Percentiles rank a stretch among this genome's conserved stretches.
Evolutionary conservation across 1,284 basidiomycete species (phyloP).

Genomic region (Anthracocystis panici-leucophaei): DNA sequence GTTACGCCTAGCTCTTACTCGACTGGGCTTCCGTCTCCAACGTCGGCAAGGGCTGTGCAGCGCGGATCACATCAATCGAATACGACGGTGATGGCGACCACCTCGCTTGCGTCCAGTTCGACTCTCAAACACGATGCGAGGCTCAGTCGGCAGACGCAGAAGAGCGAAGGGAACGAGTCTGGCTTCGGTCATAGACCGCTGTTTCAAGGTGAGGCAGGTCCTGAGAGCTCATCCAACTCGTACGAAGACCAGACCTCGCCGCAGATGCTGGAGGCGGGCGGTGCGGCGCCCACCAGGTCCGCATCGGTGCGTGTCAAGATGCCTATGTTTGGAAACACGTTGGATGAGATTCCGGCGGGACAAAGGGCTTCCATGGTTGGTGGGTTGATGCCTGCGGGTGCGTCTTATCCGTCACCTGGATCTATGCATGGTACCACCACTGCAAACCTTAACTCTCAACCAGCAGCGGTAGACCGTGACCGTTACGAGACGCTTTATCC

Average conservation of each 20-base stretch:
- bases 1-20: constrained; percentile 7
- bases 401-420: constrained; percentile 6
- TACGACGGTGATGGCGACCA: constrained; percentile 18
- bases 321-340: constrained; percentile 34
- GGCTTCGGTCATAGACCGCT: neutral
- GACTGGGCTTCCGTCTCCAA: constrained; percentile 7
- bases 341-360: constrained; percentile 22
- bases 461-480: neutral
- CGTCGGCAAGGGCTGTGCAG: constrained; percentile 5
- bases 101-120: constrained; percentile 14
- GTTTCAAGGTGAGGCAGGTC: constrained; percentile 12
- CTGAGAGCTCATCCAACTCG: constrained; percentile 21
- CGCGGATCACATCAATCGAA: constrained; percentile 30
- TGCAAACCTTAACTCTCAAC: constrained; percentile 13
- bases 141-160: constrained; percentile 28
- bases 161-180: constrained; percentile 7
- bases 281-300: constrained; percentile 14
- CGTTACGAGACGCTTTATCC: constrained; percentile 2
- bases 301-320: constrained; percentile 34
- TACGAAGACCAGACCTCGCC: constrained; percentile 11
- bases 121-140: constrained; percentile 21
- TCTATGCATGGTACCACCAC: constrained; percentile 5
- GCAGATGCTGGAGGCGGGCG: constrained; percentile 1
- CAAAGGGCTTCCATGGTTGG: constrained; percentile 24
- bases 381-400: constrained; percentile 8